A percentile compares a stretch with the other conserved stretches of the same genome.
Conservation (phyloP, 352 stramenopile genomes). For the Stephanocyclus meneghinianus region DNA sequence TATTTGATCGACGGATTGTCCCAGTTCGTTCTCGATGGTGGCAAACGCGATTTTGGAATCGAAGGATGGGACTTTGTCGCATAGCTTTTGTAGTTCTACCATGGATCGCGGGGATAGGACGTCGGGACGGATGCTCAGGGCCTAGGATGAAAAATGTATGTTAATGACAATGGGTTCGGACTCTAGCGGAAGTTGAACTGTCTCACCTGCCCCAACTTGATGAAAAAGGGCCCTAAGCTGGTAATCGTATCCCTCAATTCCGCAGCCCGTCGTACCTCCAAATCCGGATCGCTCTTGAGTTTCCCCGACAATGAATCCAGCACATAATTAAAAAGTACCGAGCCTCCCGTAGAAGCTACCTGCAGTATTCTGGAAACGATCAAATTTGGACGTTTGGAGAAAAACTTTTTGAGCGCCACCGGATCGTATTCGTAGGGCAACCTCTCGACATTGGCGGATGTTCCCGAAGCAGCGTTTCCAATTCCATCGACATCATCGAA, state of each 20-base stretch:
- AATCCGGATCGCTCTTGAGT: constrained; percentile 70
- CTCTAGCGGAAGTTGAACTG: neutral
- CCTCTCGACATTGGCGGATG: neutral
- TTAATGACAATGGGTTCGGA: neutral
- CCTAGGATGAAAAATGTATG: constrained; percentile 51
- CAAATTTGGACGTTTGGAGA: constrained; percentile 66
- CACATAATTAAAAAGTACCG: constrained; percentile 57
- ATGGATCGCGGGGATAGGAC: constrained; percentile 83
- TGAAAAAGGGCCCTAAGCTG: constrained; percentile 85
- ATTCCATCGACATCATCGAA: constrained; percentile 45
- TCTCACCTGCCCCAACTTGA: constrained; percentile 78
- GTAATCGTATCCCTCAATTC: constrained; percentile 85
- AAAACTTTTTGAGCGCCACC: constrained; percentile 74
- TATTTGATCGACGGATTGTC: constrained; percentile 77
- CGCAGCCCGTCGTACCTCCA: constrained; percentile 78
- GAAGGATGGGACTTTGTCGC: constrained; percentile 85
- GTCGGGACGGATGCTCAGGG: constrained; percentile 84
- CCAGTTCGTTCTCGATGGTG: constrained; percentile 85
- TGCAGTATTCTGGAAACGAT: constrained; percentile 70
- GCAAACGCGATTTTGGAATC: constrained; percentile 80
- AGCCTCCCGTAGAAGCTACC: constrained; percentile 60
- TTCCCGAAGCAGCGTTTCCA: neutral
- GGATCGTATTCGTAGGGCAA: constrained; percentile 82
- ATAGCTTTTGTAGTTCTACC: constrained; percentile 86
- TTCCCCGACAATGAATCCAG: constrained; percentile 58